Evolutionary conservation across 768 basidiomycete genomes (phyloP).

Genomic region (Pholiota molesta): DNA sequence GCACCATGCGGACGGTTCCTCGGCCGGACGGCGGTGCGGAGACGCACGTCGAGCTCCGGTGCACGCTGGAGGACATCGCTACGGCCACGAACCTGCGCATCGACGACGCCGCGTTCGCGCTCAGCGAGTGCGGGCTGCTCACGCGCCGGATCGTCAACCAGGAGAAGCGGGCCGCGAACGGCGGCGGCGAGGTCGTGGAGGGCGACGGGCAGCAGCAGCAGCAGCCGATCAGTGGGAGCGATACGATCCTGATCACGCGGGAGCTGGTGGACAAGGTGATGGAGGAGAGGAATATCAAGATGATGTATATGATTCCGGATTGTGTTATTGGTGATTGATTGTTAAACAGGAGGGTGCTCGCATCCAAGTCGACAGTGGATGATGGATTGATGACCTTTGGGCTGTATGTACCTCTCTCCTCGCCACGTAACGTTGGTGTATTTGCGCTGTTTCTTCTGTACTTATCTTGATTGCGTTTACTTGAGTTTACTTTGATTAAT

Average conservation of each 20-base stretch:
- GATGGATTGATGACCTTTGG: not conserved
- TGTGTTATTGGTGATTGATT: slow-evolving; percentile 44
- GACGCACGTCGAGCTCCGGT: slow-evolving; percentile 66
- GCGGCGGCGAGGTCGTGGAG: slow-evolving; percentile 21
- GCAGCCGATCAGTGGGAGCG: slow-evolving; percentile 20
- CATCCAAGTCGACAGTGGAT: no score
- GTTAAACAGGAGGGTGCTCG: no score
- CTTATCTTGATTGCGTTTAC: slow-evolving; percentile 1
- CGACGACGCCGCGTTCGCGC: slow-evolving; percentile 87
- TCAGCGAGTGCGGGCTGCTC: slow-evolving; percentile 86
- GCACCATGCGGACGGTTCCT: slow-evolving; percentile 58
- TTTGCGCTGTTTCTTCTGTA: slow-evolving; percentile 30
- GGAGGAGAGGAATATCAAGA: slow-evolving; percentile 70
- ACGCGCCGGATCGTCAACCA: slow-evolving; percentile 36
- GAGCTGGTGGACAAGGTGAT: slow-evolving; percentile 57
- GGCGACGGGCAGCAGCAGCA: slow-evolving; percentile 2
- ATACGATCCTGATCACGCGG: slow-evolving; percentile 45
- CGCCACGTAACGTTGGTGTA: not conserved
- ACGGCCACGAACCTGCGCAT: slow-evolving; percentile 77
- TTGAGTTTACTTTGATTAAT: slow-evolving; percentile 1
- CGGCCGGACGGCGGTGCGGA: slow-evolving; percentile 71
- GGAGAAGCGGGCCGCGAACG: slow-evolving; percentile 19
- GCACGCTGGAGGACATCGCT: slow-evolving; percentile 79
- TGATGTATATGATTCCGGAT: slow-evolving; percentile 60
- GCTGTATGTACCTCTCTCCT: not conserved